Base-by-base conservation (phyloP, 1,284 basidiomycete species). In the Austroboletus rostrupii region DNA sequence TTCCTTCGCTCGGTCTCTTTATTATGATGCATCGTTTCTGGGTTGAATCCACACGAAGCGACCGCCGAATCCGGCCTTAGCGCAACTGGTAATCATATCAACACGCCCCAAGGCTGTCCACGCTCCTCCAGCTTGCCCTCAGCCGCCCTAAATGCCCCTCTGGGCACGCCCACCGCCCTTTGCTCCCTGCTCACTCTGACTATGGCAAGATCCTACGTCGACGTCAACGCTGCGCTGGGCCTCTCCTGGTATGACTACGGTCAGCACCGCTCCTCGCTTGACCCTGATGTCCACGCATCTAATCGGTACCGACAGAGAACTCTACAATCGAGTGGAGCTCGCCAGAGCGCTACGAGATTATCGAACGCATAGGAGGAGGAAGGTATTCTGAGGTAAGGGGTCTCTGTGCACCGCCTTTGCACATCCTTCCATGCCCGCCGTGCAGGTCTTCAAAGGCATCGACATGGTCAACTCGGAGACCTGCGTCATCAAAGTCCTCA, bases 401-500 rank as follows among this genome's bases (percentile, higher is more conserved):
- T 35, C 39, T 21, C 43, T 29, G 20, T 38, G 32, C 37, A 28
- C 36, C 43, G 36, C 45, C 32, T 26, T 37, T 29, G 49, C 50
- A 16, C 44, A 35, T 31, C 29, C 16, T 40, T 38, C 50, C 17
- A 20, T 20, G 5, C 42, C 38, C 31, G 19, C n/a, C 35, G 14
- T 43, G 9, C 57, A 88, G 86, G 91, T 94, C 17, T 94, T 95
- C 66, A 85, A 90, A 65, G 90, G 88, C 31, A 74, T 92, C 58
- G 89, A 93, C 69, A 82, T 89, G 56, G 82, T 83, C 44, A 87
- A 84, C 60, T 81, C 82, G 57, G 85, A 90, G 52, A 83, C 81
- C 58, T 91, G 88, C 69, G 81, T 94, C 63, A 85, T 94, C 75
- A 94, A 94, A 70, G 90, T 94, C 16, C 76, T 95, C 54, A 95